Base-by-base conservation (phyloP, 768 basidiomycete species). In the Tricholoma matsutake region DNA sequence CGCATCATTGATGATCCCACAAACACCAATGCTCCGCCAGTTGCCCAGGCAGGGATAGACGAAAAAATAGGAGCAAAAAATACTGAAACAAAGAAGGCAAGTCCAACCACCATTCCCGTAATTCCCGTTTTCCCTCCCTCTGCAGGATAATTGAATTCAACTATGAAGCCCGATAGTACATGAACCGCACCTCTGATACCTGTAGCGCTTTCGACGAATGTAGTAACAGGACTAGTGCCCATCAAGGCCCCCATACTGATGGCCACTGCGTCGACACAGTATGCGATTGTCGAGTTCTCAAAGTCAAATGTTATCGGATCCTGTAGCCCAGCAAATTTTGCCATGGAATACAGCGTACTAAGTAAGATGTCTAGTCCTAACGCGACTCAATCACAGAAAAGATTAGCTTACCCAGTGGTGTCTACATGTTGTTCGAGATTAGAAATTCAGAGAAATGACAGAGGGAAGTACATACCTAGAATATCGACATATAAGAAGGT, bases 41-140 rank as follows among this genome's bases (percentile, higher is more conserved):
- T 95, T 4, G 92, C 92, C 91, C 91, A 94, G 0, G 86, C 67
- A 0, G 92, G 92, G 55, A 95, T 92, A 11, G 89, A 91, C 13
- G 91, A 91, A 64, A 95, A 93, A 65, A 95, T 87, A 7, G 92
- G 92, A n/a, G 92, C 84, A 68, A 95, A 95, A 80, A 95, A 95
- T 56, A 95, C 79, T 2, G 85, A 90, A 53, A 95, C 73, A 70
- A 94, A 89, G 82, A 95, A 94, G 65, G 84, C 82, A 41, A 93
- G 67, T 8, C 88, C 88, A 4, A 83, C 85, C 13, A 81, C 79
- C 58, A 94, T 81, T 3, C 89, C 92, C 0, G 92, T 89, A 56
- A 95, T 74, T 32, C 92, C 92, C 0, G 92, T 95, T 78, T 89
- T 90, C 45, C 92, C 92, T 41, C 92, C 92, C 84, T 95, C 92